Base-by-base conservation (phyloP, 805 yeast genomes). In the Isabelozyma heimii region DNA sequence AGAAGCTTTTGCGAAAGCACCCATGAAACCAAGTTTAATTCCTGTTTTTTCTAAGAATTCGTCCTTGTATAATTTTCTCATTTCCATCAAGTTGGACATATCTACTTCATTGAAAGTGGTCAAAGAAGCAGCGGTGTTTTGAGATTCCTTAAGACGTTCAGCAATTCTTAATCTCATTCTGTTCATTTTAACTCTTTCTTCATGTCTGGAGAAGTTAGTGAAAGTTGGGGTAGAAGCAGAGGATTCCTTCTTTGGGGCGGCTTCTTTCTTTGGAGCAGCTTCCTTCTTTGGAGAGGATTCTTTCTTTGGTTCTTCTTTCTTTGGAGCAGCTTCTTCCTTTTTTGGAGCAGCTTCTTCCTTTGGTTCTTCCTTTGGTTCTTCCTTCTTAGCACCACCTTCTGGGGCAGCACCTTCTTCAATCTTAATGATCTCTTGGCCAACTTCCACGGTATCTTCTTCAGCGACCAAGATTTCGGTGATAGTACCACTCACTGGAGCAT, bases 161-260 rank as follows among this genome's bases (percentile, higher is more conserved):
- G 99, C 97, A 59, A 94, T 94, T 81, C 99, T 89, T 76, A 89
- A 75, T 77, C 99, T 87, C 98, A 92, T 94, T 80, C 99, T 89
- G 85, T 91, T 94, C 98, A 92, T 92, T 81, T 92, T 92, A 56
- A 94, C 95, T 69, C 91, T 83, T 67, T 85, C 87, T 76, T 94
- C 98, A 53, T 76, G 72, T 78, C 99, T 88, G 50, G 94, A 80
- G 65, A 89, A 89, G 45, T 62, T 55, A 46, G 76, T 71, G 65
- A 72, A 72, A 4, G 72, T 53, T 27, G 63, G 58, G 35, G 80
- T 60, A 39, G 78, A 75, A 41, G 71, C 62, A 39, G 24, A 20
- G 53, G 57, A 46, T 39, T 58, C 59, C 49, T 61, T 53, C 55
- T 57, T 59, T 41, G 73, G 70, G 42, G 69, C 57, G 20, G 58